Base-by-base conservation (phyloP, 2,329 filamentous ascomycete species). In the Cytospora paraplurivora region DNA sequence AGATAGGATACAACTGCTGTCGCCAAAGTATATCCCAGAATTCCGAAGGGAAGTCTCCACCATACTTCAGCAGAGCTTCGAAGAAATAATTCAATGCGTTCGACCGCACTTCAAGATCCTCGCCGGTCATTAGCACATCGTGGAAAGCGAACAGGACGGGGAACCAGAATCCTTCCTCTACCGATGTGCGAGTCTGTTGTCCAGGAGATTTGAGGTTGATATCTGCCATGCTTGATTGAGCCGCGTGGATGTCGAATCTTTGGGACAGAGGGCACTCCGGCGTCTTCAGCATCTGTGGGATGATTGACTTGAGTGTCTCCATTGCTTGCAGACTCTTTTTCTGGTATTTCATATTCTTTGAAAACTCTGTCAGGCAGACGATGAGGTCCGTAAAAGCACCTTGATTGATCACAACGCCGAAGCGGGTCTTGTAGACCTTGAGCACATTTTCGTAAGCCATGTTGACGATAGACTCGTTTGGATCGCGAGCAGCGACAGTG, bases 11-110 rank as follows among this genome's bases (percentile, higher is more conserved):
- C 1, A 99, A 84, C 64, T 99, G 86, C 74, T 99, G 95, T 56
- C 94, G 87, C 93, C 95, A 99, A 0, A 99, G 84, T 19, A 95
- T 97, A 75, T 99, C 95, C 95, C 95, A 99, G 74, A 99, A 99
- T 60, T 97, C 92, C 1, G 88, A 82, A 4, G 94, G 93, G 71
- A 97, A 99, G 69, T 92, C 91, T 19, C 92, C 91, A 41, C 96
- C 95, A 70, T 98, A 95, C 67, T 87, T 88, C 64, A 97, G 88
- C 7, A 99, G 82, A 0, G 93, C 93, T 64, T 98, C 94, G 71
- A 99, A 99, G 66, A 99, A 92, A 76, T 98, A 99, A 70, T 93
- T 96, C 49, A 99, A 82, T 2, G 96, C 95, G 76, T 86, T 88
- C 1, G 86, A 97, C 64, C 95, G 89, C 49, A 98, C 95, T 77